Base-by-base conservation (phyloP, 2,329 filamentous ascomycete species). In the Trichothecium sympodiale region DNA sequence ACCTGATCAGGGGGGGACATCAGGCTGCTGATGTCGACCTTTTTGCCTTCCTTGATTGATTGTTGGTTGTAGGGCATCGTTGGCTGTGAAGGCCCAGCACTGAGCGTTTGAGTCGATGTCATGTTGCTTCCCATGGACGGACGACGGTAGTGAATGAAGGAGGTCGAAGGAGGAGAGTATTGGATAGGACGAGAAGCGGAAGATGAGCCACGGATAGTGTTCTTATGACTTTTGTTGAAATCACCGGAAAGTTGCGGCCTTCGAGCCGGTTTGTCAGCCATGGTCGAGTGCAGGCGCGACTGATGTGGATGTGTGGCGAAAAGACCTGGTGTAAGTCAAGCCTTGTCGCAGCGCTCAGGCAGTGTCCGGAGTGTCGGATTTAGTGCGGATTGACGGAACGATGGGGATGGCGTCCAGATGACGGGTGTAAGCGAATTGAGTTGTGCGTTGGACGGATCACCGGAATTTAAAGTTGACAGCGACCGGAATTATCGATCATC, bases 1-100 rank as follows among this genome's bases (percentile, higher is more conserved):
- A 62, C 51, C n/a, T 61, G 60, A 27, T 77, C 74, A 16, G 74
- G 74, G 23, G 75, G 75, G 16, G 75, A 79, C 67, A 79, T 76
- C 39, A 79, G 58, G 41, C 61, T 76, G 57, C 53, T 66, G 43
- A 72, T 69, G 41, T 67, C 61, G 36, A 66, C 47, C 44, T 67
- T 69, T 49, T 61, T 67, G 4, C 44, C 23, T 16, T 44, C 43
- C 34, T 47, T 44, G 28, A 40, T 37, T 38, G 38, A 16, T 18
- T 10, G 38, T 26, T 14, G 41, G 23, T 13, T 39, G 31, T 17
- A 27, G 14, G n/a, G 15, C 17, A 17, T 29, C 23, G 26, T 15
- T 16, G 29, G 26, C 28, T 35, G 34, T 12, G 23, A 28, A 16
- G 16, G 20, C 17, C 32, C 13, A 29, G 18, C 23, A 7, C 16